Evolutionary conservation across 2,329 filamentous ascomycete species (phyloP).

Genomic region (Alternaria triticina): DNA sequence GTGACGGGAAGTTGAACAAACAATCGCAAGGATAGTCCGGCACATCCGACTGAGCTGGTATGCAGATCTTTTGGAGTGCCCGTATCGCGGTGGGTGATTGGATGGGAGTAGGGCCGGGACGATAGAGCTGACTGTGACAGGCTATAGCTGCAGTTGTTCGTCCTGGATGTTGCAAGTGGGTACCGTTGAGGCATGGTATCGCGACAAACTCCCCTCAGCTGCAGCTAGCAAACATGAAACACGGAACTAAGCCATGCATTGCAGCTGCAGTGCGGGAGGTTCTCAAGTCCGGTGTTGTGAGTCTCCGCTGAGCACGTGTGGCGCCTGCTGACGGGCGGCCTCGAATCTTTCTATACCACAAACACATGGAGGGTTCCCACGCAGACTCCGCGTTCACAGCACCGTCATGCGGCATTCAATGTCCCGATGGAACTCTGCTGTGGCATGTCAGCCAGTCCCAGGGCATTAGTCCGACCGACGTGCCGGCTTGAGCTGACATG

Average conservation of each 20-base stretch:
- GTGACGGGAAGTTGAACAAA: not conserved
- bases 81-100: not conserved
- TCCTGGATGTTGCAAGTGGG: constrained; percentile 2
- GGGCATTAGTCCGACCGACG: not conserved
- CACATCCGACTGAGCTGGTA: not conserved
- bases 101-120: not conserved
- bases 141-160: constrained; percentile 3
- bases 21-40: not conserved
- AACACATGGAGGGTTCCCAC: not conserved
- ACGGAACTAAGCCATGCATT: not conserved
- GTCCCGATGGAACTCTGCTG: not conserved
- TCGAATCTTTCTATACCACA: not conserved
- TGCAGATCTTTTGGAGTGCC: not conserved
- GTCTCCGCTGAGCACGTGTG: not conserved
- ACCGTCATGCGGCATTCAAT: not conserved
- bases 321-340: not conserved
- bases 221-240: constrained; percentile 2
- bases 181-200: constrained; percentile 2
- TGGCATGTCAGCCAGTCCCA: not conserved
- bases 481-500: constrained; percentile 1
- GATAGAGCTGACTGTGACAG: constrained; percentile 2
- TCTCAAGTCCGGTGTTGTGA: not conserved
- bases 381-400: not conserved
- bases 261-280: not conserved
- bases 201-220: not conserved